Evolutionary conservation across 1,139 yeast genomes (phyloP).

Genomic region (Candida pseudoviswanathii): DNA sequence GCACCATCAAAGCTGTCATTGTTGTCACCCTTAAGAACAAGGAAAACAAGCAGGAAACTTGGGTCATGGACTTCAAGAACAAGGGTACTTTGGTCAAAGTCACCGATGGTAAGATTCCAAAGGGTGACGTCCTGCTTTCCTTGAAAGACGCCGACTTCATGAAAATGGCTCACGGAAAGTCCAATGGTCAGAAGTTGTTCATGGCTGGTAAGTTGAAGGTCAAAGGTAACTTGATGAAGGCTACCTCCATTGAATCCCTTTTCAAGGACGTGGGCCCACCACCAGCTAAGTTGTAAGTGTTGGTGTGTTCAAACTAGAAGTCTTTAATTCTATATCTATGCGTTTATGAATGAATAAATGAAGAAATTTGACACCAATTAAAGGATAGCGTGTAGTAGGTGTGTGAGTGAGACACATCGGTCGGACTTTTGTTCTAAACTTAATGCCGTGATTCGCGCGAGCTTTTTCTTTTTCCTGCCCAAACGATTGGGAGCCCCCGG

Average conservation of each 20-base stretch:
- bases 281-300: conserved; percentile 4
- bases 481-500: no score
- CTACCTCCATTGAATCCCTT: conserved; percentile 72
- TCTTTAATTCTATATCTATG: neutral
- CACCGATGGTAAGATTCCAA: conserved; percentile 47
- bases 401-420: no score
- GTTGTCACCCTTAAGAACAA: conserved; percentile 70
- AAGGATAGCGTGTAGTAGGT: no score
- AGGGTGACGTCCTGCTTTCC: conserved; percentile 66
- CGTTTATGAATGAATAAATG: neutral
- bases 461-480: no score
- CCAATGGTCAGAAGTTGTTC: conserved; percentile 81
- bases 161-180: conserved; percentile 72
- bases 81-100: conserved; percentile 56
- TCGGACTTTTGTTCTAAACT: no score
- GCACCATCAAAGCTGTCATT: conserved; percentile 61
- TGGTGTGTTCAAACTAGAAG: neutral
- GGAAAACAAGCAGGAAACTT: conserved; percentile 61
- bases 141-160: conserved; percentile 66
- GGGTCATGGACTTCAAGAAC: conserved; percentile 72
- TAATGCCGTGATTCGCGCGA: no score
- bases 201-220: conserved; percentile 82
- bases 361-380: neutral
- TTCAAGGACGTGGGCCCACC: conserved; percentile 63
- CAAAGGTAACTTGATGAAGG: conserved; percentile 88